phyloP scores from a whole-genome alignment of 352 stramenopile genomes.

The Pythium myriotylum region DNA sequence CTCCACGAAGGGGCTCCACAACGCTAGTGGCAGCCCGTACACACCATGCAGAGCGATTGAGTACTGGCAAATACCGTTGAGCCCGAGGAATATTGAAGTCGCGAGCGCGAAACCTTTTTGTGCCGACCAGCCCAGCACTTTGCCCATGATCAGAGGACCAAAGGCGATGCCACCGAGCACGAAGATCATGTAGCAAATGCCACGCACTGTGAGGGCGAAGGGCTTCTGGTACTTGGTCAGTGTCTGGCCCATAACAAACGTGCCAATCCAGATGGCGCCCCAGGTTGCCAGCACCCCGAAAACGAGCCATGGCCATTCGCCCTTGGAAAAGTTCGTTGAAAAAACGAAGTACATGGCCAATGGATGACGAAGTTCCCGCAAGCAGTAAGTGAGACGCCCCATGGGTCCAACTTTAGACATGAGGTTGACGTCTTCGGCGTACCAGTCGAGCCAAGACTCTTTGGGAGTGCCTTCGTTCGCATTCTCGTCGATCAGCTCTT shows the following conservation, averaged over 20 bases:
- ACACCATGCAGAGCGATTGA: conserved; percentile 66
- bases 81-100: conserved; percentile 62
- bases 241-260: conserved; percentile 44
- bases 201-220: conserved; percentile 55
- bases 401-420: conserved; percentile 69
- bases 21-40: conserved; percentile 61
- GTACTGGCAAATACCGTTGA: conserved; percentile 79
- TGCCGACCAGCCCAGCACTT: conserved; percentile 57
- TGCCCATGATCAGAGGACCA: conserved; percentile 56
- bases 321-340: conserved; percentile 70
- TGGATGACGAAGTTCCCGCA: conserved; percentile 79
- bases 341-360: conserved; percentile 87
- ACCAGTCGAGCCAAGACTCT: conserved; percentile 80
- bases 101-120: conserved; percentile 73
- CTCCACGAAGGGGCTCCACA: conserved; percentile 66
- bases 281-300: conserved; percentile 13
- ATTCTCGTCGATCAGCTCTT: conserved; percentile 40
- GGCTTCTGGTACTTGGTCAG: conserved; percentile 64
- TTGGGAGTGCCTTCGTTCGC: conserved; percentile 47
- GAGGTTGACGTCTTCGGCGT: conserved; percentile 66
- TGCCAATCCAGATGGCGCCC: conserved; percentile 41
- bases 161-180: conserved; percentile 63
- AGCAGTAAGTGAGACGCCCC: conserved; percentile 71
- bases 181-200: conserved; percentile 74
- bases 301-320: conserved; percentile 49